Conservation (phyloP, 2,329 filamentous ascomycete genomes). For the Xenoacremonium recifei region DNA sequence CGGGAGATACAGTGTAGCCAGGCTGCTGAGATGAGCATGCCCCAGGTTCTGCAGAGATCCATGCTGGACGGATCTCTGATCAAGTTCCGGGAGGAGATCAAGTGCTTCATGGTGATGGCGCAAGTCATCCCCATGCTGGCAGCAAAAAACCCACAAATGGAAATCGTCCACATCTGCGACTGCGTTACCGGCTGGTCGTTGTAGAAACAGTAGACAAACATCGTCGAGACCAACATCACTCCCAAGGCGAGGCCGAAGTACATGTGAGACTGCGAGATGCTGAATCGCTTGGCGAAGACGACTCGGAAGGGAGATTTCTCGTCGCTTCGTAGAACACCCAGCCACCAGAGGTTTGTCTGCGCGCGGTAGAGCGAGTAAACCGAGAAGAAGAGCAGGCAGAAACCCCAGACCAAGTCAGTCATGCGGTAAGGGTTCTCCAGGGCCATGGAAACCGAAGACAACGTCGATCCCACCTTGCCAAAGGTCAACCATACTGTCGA, state of each 20-base stretch:
- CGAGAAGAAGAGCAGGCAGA: conserved; percentile 20
- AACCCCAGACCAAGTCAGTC: conserved; percentile 20
- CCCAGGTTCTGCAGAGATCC: conserved; percentile 17
- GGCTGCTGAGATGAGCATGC: conserved; percentile 5
- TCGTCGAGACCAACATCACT: conserved; percentile 11
- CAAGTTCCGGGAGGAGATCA: conserved; percentile 1
- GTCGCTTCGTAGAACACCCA: conserved; percentile 13
- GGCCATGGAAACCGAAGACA: conserved; percentile 16
- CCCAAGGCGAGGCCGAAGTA: conserved; percentile 15
- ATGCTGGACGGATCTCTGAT: conserved; percentile 17
- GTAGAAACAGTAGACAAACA: conserved; percentile 17
- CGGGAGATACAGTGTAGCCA: conserved; percentile 2
- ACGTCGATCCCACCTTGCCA: conserved; percentile 13
- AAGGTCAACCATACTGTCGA: conserved; percentile 13
- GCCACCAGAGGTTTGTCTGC: conserved; percentile 15
- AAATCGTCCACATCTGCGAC: conserved; percentile 9
- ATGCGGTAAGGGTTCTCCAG: conserved; percentile 18
- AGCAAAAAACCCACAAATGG: conserved; percentile 10
- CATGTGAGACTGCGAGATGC: conserved; percentile 16
- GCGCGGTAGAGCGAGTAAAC: conserved; percentile 16
- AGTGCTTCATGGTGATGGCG: conserved; percentile 5
- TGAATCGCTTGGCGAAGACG: conserved; percentile 6
- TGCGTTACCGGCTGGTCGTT: conserved; percentile 8
- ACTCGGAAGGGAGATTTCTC: conserved; percentile 7
- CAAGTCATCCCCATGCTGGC: conserved; percentile 14